A percentile compares a stretch with the other conserved stretches of the same genome.
These are phyloP conservation scores for Cryptococcus sp. DNA, from an alignment of 1,284 basidiomycete genomes.

Conservation along the genomic window DNA sequence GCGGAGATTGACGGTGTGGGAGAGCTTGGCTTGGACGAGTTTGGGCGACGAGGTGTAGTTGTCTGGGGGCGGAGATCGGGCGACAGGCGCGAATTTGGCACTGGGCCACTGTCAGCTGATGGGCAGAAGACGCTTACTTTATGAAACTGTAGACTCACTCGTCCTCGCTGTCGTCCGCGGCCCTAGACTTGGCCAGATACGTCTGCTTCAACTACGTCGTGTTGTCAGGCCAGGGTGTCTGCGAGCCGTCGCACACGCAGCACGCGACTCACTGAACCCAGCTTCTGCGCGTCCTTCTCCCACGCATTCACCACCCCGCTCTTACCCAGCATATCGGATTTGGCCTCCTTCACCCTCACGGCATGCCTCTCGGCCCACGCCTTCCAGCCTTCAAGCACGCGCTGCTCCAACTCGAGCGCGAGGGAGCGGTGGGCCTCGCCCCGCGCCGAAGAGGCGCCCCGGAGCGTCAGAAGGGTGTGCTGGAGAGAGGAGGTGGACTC, in stretches of 20 bases:
- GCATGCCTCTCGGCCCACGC: conserved; percentile 44
- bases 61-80: conserved; percentile 55
- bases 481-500: conserved; percentile 36
- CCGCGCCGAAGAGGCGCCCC: conserved; percentile 32
- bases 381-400: conserved; percentile 37
- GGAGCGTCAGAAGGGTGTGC: conserved; percentile 39
- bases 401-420: conserved; percentile 41
- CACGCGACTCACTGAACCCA: conserved; percentile 44
- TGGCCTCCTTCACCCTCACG: conserved; percentile 34
- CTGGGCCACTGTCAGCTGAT: conserved; percentile 47
- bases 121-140: too few species aligned
- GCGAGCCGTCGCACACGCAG: conserved; percentile 44
- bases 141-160: conserved; percentile 58
- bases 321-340: conserved; percentile 53
- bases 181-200: conserved; percentile 71
- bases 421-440: conserved; percentile 42
- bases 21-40: conserved; percentile 41
- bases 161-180: conserved; percentile 83
- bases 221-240: conserved; percentile 4
- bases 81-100: conserved; percentile 73
- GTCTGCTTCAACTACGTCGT: conserved; percentile 62
- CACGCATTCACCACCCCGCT: conserved; percentile 63
- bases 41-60: conserved; percentile 72
- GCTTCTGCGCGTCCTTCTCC: conserved; percentile 54
- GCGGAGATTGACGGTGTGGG: conserved; percentile 17